A percentile compares a stretch with the other conserved stretches of the same genome.
phyloP scores from a whole-genome alignment of 495 filamentous ascomycete species.

The Letharia columbiana region DNA sequence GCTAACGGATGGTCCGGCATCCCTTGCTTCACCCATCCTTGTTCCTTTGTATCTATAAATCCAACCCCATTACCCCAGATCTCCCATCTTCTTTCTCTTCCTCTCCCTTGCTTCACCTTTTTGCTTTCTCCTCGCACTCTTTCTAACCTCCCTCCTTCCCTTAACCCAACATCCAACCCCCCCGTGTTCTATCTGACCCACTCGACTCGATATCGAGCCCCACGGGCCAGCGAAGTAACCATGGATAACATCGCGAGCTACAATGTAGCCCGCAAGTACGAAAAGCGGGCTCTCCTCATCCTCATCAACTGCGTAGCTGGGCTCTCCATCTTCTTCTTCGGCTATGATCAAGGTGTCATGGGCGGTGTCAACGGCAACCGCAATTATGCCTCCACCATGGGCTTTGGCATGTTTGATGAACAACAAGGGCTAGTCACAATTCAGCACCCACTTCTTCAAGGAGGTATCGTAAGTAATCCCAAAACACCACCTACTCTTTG shows the following conservation, averaged over 20 bases:
- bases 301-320: constrained; percentile 44
- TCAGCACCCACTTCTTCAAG: constrained; percentile 43
- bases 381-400: constrained; percentile 42
- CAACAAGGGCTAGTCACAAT: constrained; percentile 32
- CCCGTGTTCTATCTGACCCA: neutral
- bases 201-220: neutral
- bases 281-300: constrained; percentile 47
- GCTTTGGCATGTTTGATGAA: constrained; percentile 39
- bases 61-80: neutral
- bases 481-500: neutral
- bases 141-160: no score
- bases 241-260: constrained; percentile 36
- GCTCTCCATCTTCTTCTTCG: constrained; percentile 36
- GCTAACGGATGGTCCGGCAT: constrained; percentile 5
- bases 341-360: constrained; percentile 51
- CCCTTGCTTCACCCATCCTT: neutral
- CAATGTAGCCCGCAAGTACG: constrained; percentile 49
- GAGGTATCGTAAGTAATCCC: constrained; percentile 35
- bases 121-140: no score
- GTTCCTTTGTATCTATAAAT: neutral
- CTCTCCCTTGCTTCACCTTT: neutral
- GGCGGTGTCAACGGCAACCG: constrained; percentile 48
- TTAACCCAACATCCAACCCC: neutral
- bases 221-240: neutral
- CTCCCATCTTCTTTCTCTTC: neutral